Evolutionary conservation across 2,329 filamentous ascomycete species (phyloP).

Genomic region (Akanthomyces uredinophilus): DNA sequence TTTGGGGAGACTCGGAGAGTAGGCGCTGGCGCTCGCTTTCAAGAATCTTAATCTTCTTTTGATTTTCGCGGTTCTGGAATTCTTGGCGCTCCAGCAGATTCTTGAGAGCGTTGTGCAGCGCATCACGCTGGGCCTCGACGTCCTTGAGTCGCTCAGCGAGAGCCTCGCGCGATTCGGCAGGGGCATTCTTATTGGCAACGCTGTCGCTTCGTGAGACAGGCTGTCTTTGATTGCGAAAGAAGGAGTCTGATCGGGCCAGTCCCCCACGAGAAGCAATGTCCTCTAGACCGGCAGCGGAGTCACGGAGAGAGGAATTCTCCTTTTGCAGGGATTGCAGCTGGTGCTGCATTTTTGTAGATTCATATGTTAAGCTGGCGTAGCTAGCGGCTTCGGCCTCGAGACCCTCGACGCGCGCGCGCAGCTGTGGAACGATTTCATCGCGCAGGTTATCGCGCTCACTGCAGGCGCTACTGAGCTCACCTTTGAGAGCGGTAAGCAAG

Average conservation of each 20-base stretch:
- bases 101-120: conserved; percentile 80
- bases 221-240: conserved; percentile 39
- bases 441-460: conserved; percentile 90
- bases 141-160: conserved; percentile 81
- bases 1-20: conserved; percentile 62
- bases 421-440: conserved; percentile 78
- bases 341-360: conserved; percentile 80
- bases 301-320: conserved; percentile 58
- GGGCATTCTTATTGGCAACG: conserved; percentile 34
- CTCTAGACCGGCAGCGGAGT: conserved; percentile 26
- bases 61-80: conserved; percentile 74
- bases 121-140: conserved; percentile 88
- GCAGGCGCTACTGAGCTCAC: conserved; percentile 73
- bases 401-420: conserved; percentile 71
- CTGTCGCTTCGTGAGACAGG: conserved; percentile 56
- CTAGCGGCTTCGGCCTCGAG: conserved; percentile 70
- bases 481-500: conserved; percentile 74
- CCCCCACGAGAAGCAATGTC: conserved; percentile 34
- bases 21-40: conserved; percentile 75
- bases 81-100: conserved; percentile 81
- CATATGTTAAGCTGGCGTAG: conserved; percentile 68
- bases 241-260: conserved; percentile 61
- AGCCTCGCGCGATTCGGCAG: conserved; percentile 58
- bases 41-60: conserved; percentile 71
- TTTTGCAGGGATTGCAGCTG: conserved; percentile 67